These are phyloP conservation scores for Penicillium angulare DNA, from an alignment of 495 filamentous ascomycete genomes.

Conservation along the genomic window DNA sequence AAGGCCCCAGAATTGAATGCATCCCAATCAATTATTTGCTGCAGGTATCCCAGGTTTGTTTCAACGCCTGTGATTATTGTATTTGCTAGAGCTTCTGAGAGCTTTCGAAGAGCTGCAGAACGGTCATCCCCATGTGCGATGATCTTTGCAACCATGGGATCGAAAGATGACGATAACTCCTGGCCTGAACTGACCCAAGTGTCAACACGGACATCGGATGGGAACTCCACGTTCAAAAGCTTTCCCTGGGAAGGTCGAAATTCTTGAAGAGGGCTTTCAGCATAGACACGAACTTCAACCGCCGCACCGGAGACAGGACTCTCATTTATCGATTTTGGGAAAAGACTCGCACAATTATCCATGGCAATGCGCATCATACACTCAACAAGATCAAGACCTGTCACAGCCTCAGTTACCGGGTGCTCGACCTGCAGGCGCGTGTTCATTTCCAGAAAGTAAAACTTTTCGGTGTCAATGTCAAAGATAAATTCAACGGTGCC, in stretches of 20 bases:
- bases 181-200: constrained; percentile 80
- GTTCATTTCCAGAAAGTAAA: constrained; percentile 98
- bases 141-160: constrained; percentile 93
- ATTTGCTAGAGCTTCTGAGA: constrained; percentile 66
- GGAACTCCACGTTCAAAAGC: constrained; percentile 45
- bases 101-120: constrained; percentile 71
- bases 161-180: constrained; percentile 79
- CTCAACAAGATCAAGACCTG: constrained; percentile 80
- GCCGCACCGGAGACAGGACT: constrained; percentile 69
- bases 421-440: constrained; percentile 91
- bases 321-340: constrained; percentile 57
- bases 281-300: constrained; percentile 86
- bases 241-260: constrained; percentile 85
- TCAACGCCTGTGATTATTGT: constrained; percentile 81
- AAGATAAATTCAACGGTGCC: constrained; percentile 96
- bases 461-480: constrained; percentile 75
- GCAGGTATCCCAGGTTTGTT: constrained; percentile 88
- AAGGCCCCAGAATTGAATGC: constrained; percentile 3
- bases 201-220: constrained; percentile 71
- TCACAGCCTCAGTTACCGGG: constrained; percentile 86
- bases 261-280: constrained; percentile 75
- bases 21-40: constrained; percentile 31
- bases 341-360: constrained; percentile 68
- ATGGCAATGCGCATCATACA: constrained; percentile 81
- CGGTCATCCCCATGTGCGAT: constrained; percentile 74